Evolutionary conservation across 768 basidiomycete genomes (phyloP).

Genomic region (Vararia minispora): DNA sequence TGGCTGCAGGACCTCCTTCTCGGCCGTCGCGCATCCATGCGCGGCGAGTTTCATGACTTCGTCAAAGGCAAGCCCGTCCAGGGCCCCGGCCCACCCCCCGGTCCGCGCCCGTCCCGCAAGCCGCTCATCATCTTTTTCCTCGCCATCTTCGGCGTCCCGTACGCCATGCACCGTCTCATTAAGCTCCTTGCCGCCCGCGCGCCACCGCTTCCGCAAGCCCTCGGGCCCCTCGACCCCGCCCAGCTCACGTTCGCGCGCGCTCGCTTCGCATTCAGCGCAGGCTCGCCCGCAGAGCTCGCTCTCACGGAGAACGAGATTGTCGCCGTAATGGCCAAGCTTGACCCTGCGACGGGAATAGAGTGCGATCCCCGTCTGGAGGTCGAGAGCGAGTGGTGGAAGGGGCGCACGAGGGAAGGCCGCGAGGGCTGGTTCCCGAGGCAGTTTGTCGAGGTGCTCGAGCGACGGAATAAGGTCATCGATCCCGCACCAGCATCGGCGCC

Average conservation of each 20-base stretch:
- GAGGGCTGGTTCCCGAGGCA: constrained; percentile 93
- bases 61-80: constrained; percentile 52
- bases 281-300: constrained; percentile 65
- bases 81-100: constrained; percentile 28
- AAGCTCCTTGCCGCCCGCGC: constrained; percentile 60
- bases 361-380: constrained; percentile 55
- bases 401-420: constrained; percentile 81
- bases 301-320: constrained; percentile 89
- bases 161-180: constrained; percentile 86
- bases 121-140: constrained; percentile 90
- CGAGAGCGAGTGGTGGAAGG: constrained; percentile 86
- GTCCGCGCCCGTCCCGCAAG: constrained; percentile 69
- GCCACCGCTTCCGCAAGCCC: constrained; percentile 31
- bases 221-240: constrained; percentile 66
- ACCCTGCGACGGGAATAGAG: constrained; percentile 54
- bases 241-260: constrained; percentile 78
- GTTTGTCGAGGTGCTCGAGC: constrained; percentile 68
- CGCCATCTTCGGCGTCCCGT: constrained; percentile 88
- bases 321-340: constrained; percentile 76
- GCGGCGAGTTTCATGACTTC: constrained; percentile 68
- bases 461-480: constrained; percentile 26
- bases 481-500: too few relatives aligned
- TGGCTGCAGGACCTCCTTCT: constrained; percentile 67
- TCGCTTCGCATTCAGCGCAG: constrained; percentile 64
- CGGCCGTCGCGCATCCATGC: constrained; percentile 36